These are phyloP conservation scores for Blastomyces emzantsi DNA, from an alignment of 2,329 filamentous ascomycete genomes.

Conservation along the genomic window DNA sequence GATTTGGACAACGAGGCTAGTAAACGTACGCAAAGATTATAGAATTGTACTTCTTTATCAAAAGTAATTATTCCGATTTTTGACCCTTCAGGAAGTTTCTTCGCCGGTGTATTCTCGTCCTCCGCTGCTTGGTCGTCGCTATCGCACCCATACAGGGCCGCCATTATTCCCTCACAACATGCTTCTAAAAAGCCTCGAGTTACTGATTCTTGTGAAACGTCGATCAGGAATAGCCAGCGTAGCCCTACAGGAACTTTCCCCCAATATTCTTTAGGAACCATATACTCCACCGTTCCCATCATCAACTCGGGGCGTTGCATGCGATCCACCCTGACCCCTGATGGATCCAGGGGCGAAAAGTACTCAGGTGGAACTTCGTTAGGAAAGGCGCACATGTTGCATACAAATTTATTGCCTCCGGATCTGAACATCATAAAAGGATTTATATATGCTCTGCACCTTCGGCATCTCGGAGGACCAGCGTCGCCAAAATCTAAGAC, in stretches of 20 bases:
- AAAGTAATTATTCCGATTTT: constrained; percentile 94
- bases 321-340: constrained; percentile 78
- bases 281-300: constrained; percentile 87
- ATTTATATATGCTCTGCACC: constrained; percentile 95
- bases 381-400: constrained; percentile 95
- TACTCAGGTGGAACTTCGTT: constrained; percentile 92
- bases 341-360: constrained; percentile 81
- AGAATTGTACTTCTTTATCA: constrained; percentile 96
- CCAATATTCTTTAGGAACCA: constrained; percentile 98
- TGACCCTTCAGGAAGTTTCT: constrained; percentile 61
- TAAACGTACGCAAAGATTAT: constrained; percentile 71
- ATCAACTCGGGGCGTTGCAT: constrained; percentile 82
- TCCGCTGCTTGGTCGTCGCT: constrained; percentile 44
- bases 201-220: constrained; percentile 83
- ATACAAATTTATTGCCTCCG: constrained; percentile 93
- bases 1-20: constrained; percentile 3
- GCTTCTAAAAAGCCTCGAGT: constrained; percentile 86
- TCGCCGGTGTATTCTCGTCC: constrained; percentile 46
- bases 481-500: constrained; percentile 89
- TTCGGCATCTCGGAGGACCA: constrained; percentile 81
- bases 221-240: constrained; percentile 82
- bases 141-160: constrained; percentile 69
- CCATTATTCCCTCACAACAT: constrained; percentile 80
- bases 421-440: constrained; percentile 97
- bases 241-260: constrained; percentile 84